Conservation (phyloP, 108 stramenopile genomes). For the Nitzschia sp. region DNA sequence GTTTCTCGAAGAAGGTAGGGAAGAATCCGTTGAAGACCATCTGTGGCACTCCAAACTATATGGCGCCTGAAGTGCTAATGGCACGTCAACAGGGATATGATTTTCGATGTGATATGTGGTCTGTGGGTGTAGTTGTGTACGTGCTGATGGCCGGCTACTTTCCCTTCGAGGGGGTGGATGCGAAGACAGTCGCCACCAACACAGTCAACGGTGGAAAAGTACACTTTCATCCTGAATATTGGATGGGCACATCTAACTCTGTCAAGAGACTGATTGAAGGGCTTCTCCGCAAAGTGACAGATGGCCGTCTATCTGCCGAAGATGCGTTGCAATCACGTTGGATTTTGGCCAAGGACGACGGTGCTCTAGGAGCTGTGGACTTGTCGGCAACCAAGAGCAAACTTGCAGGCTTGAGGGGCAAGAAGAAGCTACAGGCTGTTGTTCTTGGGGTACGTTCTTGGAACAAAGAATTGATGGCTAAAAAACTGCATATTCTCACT, state of each 20-base stretch:
- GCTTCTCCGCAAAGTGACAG: slow-evolving; percentile 48
- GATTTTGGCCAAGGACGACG: slow-evolving; percentile 36
- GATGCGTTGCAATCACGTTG: slow-evolving; percentile 40
- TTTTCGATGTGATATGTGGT: slow-evolving; percentile 90
- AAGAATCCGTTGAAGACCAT: slow-evolving; percentile 49
- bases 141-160: slow-evolving; percentile 91
- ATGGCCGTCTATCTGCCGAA: slow-evolving; percentile 43
- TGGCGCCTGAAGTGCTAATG: slow-evolving; percentile 78
- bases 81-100: slow-evolving; percentile 55
- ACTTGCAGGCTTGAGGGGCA: slow-evolving; percentile 5
- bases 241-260: slow-evolving; percentile 36
- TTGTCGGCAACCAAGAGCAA: slow-evolving; percentile 34
- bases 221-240: slow-evolving; percentile 61
- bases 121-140: slow-evolving; percentile 91
- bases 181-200: slow-evolving; percentile 41
- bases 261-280: slow-evolving; percentile 50
- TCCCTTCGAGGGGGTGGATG: slow-evolving; percentile 65
- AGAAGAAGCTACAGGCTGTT: slow-evolving; percentile 4
- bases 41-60: slow-evolving; percentile 86
- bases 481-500: no score
- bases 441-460: background rate
- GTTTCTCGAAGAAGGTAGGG: slow-evolving; percentile 79
- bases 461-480: background rate
- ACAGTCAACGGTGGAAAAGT: slow-evolving; percentile 61
- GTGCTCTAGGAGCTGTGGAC: slow-evolving; percentile 29